Conservation (phyloP, 177 flowering plant genomes). For the Vitis hybrid region DNA sequence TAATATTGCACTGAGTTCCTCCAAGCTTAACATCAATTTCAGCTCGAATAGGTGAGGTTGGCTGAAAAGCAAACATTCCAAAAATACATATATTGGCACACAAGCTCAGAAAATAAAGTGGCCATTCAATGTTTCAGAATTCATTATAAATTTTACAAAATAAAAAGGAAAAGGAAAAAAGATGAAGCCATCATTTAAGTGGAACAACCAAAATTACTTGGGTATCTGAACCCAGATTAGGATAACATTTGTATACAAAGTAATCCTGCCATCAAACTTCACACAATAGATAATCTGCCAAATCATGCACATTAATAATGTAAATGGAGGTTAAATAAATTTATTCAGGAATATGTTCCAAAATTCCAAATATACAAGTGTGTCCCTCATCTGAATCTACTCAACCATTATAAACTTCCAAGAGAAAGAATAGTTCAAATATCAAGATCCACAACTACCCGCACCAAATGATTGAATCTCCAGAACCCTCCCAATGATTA, state of each 20-base stretch:
- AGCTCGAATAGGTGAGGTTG: conserved; percentile 63
- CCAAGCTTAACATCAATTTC: conserved; percentile 92
- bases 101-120: not conserved
- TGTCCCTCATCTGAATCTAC: no score
- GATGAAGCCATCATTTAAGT: not conserved
- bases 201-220: not conserved
- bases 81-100: not conserved
- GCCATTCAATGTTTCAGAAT: not conserved
- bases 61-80: conserved; percentile 47
- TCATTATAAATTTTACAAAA: not conserved
- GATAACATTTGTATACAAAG: not conserved
- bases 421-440: no score
- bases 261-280: no score
- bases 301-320: no score
- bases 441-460: no score
- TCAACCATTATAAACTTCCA: no score
- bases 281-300: no score
- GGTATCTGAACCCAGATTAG: not conserved
- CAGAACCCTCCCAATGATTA: no score
- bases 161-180: not conserved
- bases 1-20: conserved; percentile 79
- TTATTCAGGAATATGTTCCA: not conserved
- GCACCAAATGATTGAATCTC: no score
- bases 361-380: no score
- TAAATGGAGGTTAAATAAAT: not conserved